Base-by-base conservation (phyloP, 805 yeast genomes). In the Hanseniaspora pseudoguilliermondii region DNA sequence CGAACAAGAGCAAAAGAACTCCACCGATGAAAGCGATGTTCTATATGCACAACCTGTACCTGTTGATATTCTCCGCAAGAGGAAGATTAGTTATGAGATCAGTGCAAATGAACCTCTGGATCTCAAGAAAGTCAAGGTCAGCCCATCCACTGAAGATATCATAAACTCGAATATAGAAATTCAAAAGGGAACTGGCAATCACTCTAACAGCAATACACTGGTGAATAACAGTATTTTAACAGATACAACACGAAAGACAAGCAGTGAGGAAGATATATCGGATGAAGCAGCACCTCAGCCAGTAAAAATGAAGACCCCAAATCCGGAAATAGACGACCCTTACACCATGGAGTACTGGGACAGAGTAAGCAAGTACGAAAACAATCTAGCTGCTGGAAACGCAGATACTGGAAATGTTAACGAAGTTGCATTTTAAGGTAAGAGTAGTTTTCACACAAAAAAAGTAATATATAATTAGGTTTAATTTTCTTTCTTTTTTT, bases 321-420 rank as follows among this genome's bases (percentile, higher is more conserved):
- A 53, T 32, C 50, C 50, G 10, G 50, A 38, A 16, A 10, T 21
- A 5, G 56, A 53, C 13, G 56, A 53, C 32, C 38, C 42, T 27
- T 53, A 43, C 29, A 46, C 44, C 25, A 38, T 53, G 16, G 47
- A 44, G 9, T 53, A 46, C 34, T 53, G 56, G 56, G 44, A 53
- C 10, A 53, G 48, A 42, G 50, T 53, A 5, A 47, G 41, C 25
- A 32, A 25, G 18, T 27, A 53, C 25, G 49, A 46, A 29, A 41
- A 23, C 29, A 39, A 35, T 10, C 13, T 46, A 10, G 29, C 46
- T n/a, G 43, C 44, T 15, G 29, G 44, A 41, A 40, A 21, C 6
- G 15, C 43, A 40, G 43, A 40, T 20, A 15, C 25, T n/a, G 23
- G 23, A 10, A 36, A 36, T n/a, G 43, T 32, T 16, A 32, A 49